Percentiles rank a stretch among this genome's conserved stretches.
phyloP scores from a whole-genome alignment of 1,284 basidiomycete species.

The Pulveroboletus sp. region DNA sequence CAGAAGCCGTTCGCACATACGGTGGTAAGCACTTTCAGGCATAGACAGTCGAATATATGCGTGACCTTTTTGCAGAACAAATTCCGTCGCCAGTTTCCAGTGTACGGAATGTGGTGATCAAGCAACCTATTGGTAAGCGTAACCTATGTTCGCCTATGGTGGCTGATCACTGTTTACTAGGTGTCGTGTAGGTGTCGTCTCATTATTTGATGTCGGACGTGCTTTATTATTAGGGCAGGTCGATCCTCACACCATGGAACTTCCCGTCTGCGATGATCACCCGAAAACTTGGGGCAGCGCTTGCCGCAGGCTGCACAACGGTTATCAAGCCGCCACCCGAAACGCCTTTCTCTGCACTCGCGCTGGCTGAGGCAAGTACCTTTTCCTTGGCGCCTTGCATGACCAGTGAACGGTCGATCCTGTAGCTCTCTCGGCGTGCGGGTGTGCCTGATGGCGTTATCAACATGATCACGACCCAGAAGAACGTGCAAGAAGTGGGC shows the following conservation, averaged over 20 bases:
- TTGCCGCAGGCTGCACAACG: slow-evolving; percentile 93
- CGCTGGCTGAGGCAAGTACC: slow-evolving; percentile 70
- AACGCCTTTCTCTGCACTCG: slow-evolving; percentile 92
- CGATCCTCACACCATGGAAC: slow-evolving; percentile 85
- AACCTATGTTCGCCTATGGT: background rate
- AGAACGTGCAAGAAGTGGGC: slow-evolving; percentile 80
- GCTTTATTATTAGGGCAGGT: slow-evolving; percentile 43
- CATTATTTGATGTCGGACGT: background rate
- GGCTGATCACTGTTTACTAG: slow-evolving; percentile 33
- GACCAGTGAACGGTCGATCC: background rate
- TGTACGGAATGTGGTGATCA: slow-evolving; percentile 87
- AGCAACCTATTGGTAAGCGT: slow-evolving; percentile 86
- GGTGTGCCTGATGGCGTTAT: slow-evolving; percentile 95
- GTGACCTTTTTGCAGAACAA: slow-evolving; percentile 53
- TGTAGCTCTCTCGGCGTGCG: slow-evolving; percentile 78
- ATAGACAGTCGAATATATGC: background rate
- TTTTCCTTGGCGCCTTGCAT: background rate
- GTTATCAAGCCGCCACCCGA: slow-evolving; percentile 97
- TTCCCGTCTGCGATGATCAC: slow-evolving; percentile 96
- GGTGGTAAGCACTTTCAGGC: slow-evolving; percentile 52
- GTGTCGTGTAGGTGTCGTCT: slow-evolving; percentile 54
- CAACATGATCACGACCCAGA: slow-evolving; percentile 88
- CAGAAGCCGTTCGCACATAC: slow-evolving; percentile 84
- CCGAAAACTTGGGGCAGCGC: slow-evolving; percentile 84
- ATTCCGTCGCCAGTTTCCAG: slow-evolving; percentile 78